Conservation (phyloP, 495 filamentous ascomycete genomes). For the Aspergillus egyptiacus region DNA sequence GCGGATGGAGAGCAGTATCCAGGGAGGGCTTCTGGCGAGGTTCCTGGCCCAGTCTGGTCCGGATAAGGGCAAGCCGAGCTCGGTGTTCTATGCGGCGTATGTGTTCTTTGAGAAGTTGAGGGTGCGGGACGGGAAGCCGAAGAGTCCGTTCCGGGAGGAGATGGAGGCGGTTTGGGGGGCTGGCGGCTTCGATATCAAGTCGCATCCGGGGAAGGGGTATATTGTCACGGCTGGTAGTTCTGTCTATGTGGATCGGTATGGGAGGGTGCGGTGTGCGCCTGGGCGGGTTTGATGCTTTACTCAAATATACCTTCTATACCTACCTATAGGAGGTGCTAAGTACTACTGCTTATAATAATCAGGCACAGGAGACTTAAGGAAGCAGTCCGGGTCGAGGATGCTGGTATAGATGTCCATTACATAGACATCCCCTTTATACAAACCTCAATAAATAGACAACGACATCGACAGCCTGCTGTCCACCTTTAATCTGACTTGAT, state of each 20-base stretch:
- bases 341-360: too few species aligned
- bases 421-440: too few species aligned
- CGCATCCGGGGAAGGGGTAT: not conserved
- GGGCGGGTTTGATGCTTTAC: too few species aligned
- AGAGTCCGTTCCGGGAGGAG: conserved; percentile 43
- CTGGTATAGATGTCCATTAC: too few species aligned
- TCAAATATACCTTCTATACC: too few species aligned
- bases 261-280: not conserved
- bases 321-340: too few species aligned
- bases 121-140: conserved; percentile 48
- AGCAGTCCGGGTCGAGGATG: too few species aligned
- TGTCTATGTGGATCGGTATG: conserved; percentile 8
- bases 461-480: too few species aligned
- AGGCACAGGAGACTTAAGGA: too few species aligned
- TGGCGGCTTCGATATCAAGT: conserved; percentile 7
- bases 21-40: not conserved
- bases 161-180: conserved; percentile 45
- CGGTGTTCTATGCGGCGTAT: conserved; percentile 18
- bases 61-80: conserved; percentile 3
- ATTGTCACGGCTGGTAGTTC: not conserved
- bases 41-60: conserved; percentile 9
- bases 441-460: too few species aligned
- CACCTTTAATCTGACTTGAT: too few species aligned
- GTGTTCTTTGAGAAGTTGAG: conserved; percentile 56
- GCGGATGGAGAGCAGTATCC: not conserved